These are phyloP conservation scores for Suillus variegatus DNA, from an alignment of 768 basidiomycete species.

Conservation along the genomic window DNA sequence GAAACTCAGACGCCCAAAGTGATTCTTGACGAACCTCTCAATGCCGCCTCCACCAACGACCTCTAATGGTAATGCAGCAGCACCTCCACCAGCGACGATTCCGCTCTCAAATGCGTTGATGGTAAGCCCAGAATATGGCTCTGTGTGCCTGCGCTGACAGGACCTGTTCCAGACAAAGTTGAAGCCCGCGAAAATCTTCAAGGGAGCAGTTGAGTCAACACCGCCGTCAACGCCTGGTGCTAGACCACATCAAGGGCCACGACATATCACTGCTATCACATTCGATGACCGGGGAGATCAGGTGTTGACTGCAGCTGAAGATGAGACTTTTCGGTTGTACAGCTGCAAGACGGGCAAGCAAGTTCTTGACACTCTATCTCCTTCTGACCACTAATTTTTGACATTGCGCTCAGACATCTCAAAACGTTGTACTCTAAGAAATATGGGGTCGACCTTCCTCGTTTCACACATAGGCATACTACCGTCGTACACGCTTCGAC, in stretches of 20 bases:
- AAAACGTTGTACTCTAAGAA: conserved; percentile 92
- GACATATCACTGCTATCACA: conserved; percentile 83
- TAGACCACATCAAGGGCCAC: conserved; percentile 44
- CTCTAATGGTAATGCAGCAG: conserved; percentile 33
- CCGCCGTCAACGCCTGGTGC: conserved; percentile 48
- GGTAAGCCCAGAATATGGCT: conserved; percentile 35
- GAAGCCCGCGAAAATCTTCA: conserved; percentile 90
- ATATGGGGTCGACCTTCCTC: conserved; percentile 92
- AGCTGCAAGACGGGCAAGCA: conserved; percentile 91
- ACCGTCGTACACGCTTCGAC: conserved; percentile 90
- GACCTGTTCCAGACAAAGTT: conserved; percentile 56
- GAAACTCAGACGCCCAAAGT: conserved; percentile 52
- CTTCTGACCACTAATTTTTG: conserved; percentile 24
- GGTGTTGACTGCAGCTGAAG: conserved; percentile 85
- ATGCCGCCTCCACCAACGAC: conserved; percentile 45
- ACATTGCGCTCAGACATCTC: conserved; percentile 51
- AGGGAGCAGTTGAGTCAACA: conserved; percentile 66
- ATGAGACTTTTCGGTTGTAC: conserved; percentile 90
- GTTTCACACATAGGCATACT: conserved; percentile 90
- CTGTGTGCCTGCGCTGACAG: not conserved
- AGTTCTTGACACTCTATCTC: conserved; percentile 45
- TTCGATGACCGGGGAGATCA: conserved; percentile 93
- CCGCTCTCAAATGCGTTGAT: conserved; percentile 50
- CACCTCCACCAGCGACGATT: conserved; percentile 37
- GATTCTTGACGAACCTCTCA: conserved; percentile 10